Base-by-base conservation (phyloP, 2,329 filamentous ascomycete species). In the Alternaria gansuensis region DNA sequence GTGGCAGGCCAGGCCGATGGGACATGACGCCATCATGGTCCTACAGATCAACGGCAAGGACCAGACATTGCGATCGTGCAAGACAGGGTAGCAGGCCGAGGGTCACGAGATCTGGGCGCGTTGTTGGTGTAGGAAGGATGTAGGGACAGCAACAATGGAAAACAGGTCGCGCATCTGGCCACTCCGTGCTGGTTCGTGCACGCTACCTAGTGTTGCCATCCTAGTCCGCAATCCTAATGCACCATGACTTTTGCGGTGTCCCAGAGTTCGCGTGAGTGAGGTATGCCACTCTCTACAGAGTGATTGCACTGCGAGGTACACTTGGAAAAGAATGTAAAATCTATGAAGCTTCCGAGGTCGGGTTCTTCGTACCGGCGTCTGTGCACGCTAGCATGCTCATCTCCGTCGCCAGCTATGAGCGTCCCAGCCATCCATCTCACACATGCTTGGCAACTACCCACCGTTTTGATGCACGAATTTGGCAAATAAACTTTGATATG, bases 401-500 rank as follows among this genome's bases (percentile, higher is more conserved):
- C 31, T 45, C 57, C 44, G 39, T 31, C 23, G 34, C 51, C 40
- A 36, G 46, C n/a, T 49, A 44, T 46, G 37, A 28, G 39, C 17
- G 28, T 31, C 24, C 28, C 48, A 55, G 33, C 39, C 54, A 57
- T 54, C 39, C 54, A 57, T 54, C 46, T 58, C 50, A 24, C 26
- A 10, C 33, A 29, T 29, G 33, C 11, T 17, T 52, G 34, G n/a
- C 43, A 43, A n/a, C 14, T 11, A 21, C 31, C 8, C 46, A 44
- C 40, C 46, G 23, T 29, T 50, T 54, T 26, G 23, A 59, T 63
- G 54, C 57, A 52, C 17, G 39, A 41, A 44, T 51, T 36, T 33
- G n/a, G 29, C 41, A 39, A 23, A 44, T 34, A 51, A 44, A 54
- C 39, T 46, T 34, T 58, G 57, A 48, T 45, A 73, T 76, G 71